A percentile compares a stretch with the other conserved stretches of the same genome.
These are phyloP conservation scores for Epichloe hybrida DNA, from an alignment of 2,329 filamentous ascomycete genomes.

Conservation along the genomic window DNA sequence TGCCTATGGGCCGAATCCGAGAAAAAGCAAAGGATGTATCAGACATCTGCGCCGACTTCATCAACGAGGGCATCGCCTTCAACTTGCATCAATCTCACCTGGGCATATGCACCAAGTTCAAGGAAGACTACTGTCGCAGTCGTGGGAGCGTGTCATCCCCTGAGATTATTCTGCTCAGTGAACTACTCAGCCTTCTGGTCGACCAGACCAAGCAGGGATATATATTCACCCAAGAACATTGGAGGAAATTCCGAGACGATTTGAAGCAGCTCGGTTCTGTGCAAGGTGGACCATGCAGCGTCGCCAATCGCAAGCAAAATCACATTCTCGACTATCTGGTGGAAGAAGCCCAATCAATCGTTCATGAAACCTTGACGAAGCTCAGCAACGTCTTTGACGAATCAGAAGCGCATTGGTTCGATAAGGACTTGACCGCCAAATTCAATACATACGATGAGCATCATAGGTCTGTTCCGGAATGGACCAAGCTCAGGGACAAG, in stretches of 20 bases:
- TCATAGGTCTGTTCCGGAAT: constrained; percentile 14
- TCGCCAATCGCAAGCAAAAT: too few relatives aligned
- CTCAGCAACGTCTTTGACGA: not conserved
- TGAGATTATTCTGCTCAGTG: constrained; percentile 34
- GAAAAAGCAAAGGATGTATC: not conserved
- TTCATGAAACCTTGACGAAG: not conserved
- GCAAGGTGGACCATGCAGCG: too few relatives aligned
- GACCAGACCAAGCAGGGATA: constrained; percentile 45
- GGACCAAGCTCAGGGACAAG: constrained; percentile 7
- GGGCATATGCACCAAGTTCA: constrained; percentile 50
- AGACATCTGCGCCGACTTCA: constrained; percentile 26
- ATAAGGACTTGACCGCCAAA: not conserved
- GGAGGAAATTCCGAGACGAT: constrained; percentile 21
- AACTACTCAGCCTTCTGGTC: constrained; percentile 38
- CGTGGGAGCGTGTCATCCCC: constrained; percentile 33
- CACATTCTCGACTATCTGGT: not conserved
- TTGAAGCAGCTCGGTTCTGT: constrained; percentile 6
- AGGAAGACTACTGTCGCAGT: constrained; percentile 49
- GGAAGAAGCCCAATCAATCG: not conserved
- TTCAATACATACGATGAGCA: not conserved
- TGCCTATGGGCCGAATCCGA: not conserved
- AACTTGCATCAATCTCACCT: constrained; percentile 43
- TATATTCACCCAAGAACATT: constrained; percentile 30
- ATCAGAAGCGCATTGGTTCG: not conserved
- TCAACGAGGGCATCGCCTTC: constrained; percentile 43